Conservation (phyloP, 768 basidiomycete genomes). For the Rhodotorula babjevae region DNA sequence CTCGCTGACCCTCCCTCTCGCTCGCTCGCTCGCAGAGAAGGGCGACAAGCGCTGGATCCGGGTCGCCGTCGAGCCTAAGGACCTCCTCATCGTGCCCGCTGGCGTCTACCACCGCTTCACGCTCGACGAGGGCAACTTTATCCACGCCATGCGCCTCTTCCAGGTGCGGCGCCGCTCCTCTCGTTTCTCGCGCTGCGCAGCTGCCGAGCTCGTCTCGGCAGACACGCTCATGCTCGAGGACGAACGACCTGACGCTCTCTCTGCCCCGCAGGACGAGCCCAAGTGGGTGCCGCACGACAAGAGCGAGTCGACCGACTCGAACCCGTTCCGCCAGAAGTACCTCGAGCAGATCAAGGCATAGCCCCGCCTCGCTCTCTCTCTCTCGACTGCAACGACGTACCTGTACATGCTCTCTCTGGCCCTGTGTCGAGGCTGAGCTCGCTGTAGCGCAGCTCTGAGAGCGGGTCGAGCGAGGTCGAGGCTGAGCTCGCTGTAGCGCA, state of each 20-base stretch:
- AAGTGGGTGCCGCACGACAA: conserved; percentile 82
- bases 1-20: background rate
- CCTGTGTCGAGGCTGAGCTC: background rate
- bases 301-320: conserved; percentile 58
- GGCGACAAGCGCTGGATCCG: conserved; percentile 74
- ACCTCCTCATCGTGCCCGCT: conserved; percentile 78
- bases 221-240: no score
- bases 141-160: conserved; percentile 78
- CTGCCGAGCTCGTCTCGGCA: background rate
- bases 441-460: no score
- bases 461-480: no score
- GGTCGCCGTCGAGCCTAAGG: conserved; percentile 67
- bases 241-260: background rate
- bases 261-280: conserved; percentile 67
- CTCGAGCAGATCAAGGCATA: conserved; percentile 24
- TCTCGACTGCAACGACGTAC: background rate
- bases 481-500: no score
- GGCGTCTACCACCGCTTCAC: conserved; percentile 96
- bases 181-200: background rate
- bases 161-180: conserved; percentile 54
- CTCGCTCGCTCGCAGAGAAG: conserved; percentile 52
- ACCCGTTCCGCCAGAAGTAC: conserved; percentile 62
- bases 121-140: conserved; percentile 66
- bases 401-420: background rate
- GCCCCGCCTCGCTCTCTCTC: background rate